Evolutionary conservation across 305 asterid genomes (phyloP).

Genomic region (Fraxinus floribunda): DNA sequence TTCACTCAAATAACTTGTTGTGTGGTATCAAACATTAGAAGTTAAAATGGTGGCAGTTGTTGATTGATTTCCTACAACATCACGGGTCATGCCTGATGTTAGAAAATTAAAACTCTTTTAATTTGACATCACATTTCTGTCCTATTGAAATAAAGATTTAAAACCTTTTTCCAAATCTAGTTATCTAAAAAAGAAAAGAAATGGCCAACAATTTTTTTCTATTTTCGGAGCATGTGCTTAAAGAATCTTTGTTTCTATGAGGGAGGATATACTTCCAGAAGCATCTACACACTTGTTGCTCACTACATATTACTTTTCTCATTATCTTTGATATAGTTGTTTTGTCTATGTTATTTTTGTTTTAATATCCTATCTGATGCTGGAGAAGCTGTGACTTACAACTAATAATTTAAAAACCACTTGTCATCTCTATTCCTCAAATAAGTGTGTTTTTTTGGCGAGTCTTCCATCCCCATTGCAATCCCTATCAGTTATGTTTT

Average conservation of each 20-base stretch:
- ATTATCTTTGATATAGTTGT: neutral
- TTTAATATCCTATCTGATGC: neutral
- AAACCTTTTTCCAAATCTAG: neutral
- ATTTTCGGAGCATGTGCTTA: neutral
- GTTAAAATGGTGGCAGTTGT: neutral
- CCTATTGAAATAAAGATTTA: neutral
- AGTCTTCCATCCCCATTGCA: neutral
- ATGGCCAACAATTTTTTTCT: neutral
- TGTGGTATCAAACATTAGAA: neutral
- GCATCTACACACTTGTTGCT: neutral
- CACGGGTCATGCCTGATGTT: neutral
- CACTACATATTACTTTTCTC: neutral
- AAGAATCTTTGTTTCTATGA: neutral
- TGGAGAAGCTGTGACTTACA: neutral
- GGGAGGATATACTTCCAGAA: neutral
- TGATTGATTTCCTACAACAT: neutral
- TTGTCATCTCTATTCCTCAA: neutral
- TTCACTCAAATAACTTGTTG: neutral
- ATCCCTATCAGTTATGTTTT: slow-evolving; percentile 1
- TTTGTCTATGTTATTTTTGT: neutral
- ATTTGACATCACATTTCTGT: neutral
- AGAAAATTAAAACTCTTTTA: neutral
- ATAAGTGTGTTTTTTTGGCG: neutral
- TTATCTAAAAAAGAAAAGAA: neutral
- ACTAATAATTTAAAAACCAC: neutral